Percentiles rank a stretch among this genome's conserved stretches.
Evolutionary conservation across 495 filamentous ascomycete genomes (phyloP).

Genomic region (Podospora pseudocomata): DNA sequence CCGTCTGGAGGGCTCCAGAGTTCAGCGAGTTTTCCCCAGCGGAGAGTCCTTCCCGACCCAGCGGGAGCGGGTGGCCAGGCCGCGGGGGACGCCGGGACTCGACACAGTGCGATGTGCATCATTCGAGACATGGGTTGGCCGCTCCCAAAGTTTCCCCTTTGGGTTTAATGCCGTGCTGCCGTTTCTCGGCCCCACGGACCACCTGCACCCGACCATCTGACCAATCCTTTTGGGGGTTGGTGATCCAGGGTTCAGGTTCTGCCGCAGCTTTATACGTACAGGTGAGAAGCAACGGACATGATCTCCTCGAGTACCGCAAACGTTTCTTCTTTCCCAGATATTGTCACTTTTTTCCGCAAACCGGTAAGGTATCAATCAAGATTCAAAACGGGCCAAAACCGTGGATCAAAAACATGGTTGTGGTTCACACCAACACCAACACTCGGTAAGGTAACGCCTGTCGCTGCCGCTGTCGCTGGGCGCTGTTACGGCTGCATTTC

Average conservation of each 20-base stretch:
- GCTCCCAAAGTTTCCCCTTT: slow-evolving; percentile 17
- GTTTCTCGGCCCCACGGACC: slow-evolving; percentile 23
- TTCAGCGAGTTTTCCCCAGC: background rate
- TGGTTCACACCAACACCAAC: no score
- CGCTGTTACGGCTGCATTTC: no score
- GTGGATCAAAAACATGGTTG: background rate
- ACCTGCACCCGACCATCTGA: slow-evolving; percentile 5
- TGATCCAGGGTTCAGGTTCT: slow-evolving; percentile 34
- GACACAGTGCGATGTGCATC: slow-evolving; percentile 18
- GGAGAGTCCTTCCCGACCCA: slow-evolving; percentile 25
- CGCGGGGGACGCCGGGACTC: background rate
- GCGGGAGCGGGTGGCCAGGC: slow-evolving; percentile 14
- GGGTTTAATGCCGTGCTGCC: slow-evolving; percentile 15
- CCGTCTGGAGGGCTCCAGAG: slow-evolving; percentile 1
- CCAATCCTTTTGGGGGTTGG: slow-evolving; percentile 15
- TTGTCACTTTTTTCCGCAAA: background rate
- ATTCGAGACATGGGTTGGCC: background rate
- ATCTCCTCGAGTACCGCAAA: slow-evolving; percentile 6
- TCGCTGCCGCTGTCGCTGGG: background rate
- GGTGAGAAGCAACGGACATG: background rate
- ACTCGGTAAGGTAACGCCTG: background rate
- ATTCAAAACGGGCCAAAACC: no score
- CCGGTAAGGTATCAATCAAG: no score
- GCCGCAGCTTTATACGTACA: slow-evolving; percentile 4
- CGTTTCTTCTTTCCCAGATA: background rate